A percentile compares a stretch with the other conserved stretches of the same genome.
Conservation (phyloP, 163 green algal species). For the Chlamydomonas reinhardtii region DNA sequence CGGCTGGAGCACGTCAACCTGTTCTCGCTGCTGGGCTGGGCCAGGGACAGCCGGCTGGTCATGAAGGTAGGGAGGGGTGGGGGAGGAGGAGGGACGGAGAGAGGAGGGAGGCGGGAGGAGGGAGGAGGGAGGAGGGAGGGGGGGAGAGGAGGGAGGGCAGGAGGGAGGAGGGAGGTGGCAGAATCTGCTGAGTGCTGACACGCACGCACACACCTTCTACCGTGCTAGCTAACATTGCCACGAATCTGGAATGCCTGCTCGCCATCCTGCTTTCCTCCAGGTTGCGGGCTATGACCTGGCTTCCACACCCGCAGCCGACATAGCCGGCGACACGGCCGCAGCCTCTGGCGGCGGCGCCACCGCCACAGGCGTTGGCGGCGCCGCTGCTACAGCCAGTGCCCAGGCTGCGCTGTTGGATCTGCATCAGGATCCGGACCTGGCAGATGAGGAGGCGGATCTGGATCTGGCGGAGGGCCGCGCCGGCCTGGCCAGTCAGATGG, state of each 20-base stretch:
- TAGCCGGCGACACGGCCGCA: background rate
- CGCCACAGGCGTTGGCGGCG: background rate
- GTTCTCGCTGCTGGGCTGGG: slow-evolving; percentile 84
- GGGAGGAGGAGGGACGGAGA: background rate
- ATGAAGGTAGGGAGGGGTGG: slow-evolving; percentile 82
- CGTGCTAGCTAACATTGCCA: no score
- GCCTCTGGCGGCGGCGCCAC: slow-evolving; percentile 4
- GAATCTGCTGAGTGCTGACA: no score
- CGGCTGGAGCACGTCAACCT: slow-evolving; percentile 94
- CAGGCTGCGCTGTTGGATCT: background rate
- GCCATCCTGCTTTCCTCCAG: no score
- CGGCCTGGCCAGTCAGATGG: background rate
- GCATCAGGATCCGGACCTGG: background rate
- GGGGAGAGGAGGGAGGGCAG: no score
- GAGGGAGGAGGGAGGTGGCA: no score
- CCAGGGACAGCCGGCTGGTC: slow-evolving; percentile 80
- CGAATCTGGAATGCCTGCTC: no score
- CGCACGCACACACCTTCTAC: no score
- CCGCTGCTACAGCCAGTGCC: no score
- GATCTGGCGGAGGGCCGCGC: background rate
- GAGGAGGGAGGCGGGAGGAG: no score
- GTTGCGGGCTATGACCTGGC: slow-evolving; percentile 35
- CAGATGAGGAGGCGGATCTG: background rate
- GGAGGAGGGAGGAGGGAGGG: slow-evolving; percentile 27
- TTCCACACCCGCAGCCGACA: background rate